A percentile compares a stretch with the other conserved stretches of the same genome.
Conservation (phyloP, 75 land plant genomes). For the Isoetes taiwanensis region DNA sequence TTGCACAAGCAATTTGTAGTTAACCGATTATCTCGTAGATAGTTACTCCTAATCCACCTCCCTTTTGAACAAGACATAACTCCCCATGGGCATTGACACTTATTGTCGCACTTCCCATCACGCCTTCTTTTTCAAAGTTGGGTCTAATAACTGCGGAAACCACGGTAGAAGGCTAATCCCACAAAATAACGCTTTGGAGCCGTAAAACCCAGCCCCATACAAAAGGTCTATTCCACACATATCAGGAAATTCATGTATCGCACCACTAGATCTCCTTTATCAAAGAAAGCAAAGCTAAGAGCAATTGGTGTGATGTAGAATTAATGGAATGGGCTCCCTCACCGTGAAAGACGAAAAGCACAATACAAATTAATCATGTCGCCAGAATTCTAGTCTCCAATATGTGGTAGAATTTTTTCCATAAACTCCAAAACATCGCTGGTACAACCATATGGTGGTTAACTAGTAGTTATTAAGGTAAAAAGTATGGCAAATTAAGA, state of each 20-base stretch:
- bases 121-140: conserved; percentile 70
- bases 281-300: conserved; percentile 75
- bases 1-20: conserved; percentile 63
- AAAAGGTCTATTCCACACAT: background rate
- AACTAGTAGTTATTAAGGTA: too few species aligned
- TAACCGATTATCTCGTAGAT: conserved; percentile 68
- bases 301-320: conserved; percentile 88
- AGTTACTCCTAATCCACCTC: conserved; percentile 73
- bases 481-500: too few species aligned
- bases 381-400: too few species aligned
- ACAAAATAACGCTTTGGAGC: too few species aligned
- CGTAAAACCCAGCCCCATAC: too few species aligned
- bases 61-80: conserved; percentile 83
- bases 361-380: too few species aligned
- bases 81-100: conserved; percentile 77
- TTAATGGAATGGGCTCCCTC: conserved; percentile 75
- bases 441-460: too few species aligned
- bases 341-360: too few species aligned
- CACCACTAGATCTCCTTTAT: conserved; percentile 63
- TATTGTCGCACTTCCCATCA: conserved; percentile 83
- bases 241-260: background rate
- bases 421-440: too few species aligned
- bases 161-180: too few species aligned
- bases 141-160: conserved; percentile 90
- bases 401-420: too few species aligned